Evolutionary conservation across 2,329 filamentous ascomycete genomes (phyloP).

Genomic region (Pyricularia sp.): DNA sequence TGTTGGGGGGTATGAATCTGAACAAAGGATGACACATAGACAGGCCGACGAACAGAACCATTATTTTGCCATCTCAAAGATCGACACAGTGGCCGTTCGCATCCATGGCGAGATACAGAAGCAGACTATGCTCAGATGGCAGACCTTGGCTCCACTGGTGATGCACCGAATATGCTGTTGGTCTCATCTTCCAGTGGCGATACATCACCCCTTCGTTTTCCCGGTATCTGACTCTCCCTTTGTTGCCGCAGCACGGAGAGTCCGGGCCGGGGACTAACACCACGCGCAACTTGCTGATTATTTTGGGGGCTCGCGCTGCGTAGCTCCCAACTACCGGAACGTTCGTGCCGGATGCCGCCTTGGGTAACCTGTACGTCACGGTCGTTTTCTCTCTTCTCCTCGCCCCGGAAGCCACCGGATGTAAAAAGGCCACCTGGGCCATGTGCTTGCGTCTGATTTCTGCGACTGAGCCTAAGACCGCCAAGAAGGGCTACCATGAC

Average conservation of each 20-base stretch:
- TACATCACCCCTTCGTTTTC: neutral
- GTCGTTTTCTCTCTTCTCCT: conserved; percentile 30
- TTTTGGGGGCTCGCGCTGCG: conserved; percentile 9
- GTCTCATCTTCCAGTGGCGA: neutral
- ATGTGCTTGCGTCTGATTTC: conserved; percentile 18
- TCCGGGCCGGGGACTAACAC: neutral
- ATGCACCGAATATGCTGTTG: neutral
- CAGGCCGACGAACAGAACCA: neutral
- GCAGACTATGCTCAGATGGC: neutral
- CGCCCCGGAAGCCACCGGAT: conserved; percentile 28
- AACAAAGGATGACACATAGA: neutral
- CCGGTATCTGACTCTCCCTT: neutral
- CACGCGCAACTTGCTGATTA: neutral
- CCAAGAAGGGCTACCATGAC: conserved; percentile 9
- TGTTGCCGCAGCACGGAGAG: neutral
- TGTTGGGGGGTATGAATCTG: neutral
- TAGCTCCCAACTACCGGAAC: conserved; percentile 38
- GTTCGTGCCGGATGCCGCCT: conserved; percentile 27
- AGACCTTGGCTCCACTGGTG: neutral
- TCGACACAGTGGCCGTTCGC: neutral
- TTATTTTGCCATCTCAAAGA: neutral
- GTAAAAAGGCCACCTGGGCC: neutral
- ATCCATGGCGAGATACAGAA: neutral
- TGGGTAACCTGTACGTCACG: conserved; percentile 26
- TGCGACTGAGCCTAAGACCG: conserved; percentile 15